Conservation (phyloP, 805 yeast species). For the Sugiyamaella mastotermitis region DNA sequence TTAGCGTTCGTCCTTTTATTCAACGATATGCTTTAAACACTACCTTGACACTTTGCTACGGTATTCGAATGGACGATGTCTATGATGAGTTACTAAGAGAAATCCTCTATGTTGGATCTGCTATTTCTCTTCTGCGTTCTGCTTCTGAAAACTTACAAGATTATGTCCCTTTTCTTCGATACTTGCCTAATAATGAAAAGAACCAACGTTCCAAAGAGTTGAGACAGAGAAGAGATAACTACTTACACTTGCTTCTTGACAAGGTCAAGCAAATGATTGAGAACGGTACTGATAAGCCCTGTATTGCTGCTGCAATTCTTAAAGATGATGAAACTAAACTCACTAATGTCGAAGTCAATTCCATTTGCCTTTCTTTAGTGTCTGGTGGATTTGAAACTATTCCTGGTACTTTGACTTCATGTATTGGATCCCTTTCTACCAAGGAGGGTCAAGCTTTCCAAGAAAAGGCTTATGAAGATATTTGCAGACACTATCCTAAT, state of each 20-base stretch:
- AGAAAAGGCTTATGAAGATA: slow-evolving; percentile 37
- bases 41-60: slow-evolving; percentile 36
- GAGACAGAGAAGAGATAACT: slow-evolving; percentile 29
- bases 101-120: slow-evolving; percentile 29
- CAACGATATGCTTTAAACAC: slow-evolving; percentile 36
- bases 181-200: slow-evolving; percentile 29
- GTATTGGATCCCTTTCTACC: slow-evolving; percentile 51
- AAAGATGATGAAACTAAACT: slow-evolving; percentile 25
- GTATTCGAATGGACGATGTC: slow-evolving; percentile 34
- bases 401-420: slow-evolving; percentile 55
- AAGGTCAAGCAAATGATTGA: slow-evolving; percentile 31
- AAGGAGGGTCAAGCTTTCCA: slow-evolving; percentile 38
- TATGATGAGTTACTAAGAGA: slow-evolving; percentile 27
- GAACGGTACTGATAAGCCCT: slow-evolving; percentile 27
- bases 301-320: slow-evolving; percentile 33
- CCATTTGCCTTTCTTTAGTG: slow-evolving; percentile 65
- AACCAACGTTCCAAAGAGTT: slow-evolving; percentile 25
- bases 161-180: slow-evolving; percentile 32
- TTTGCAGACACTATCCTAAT: slow-evolving; percentile 32
- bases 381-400: slow-evolving; percentile 76
- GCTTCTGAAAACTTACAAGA: slow-evolving; percentile 36
- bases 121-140: slow-evolving; percentile 31
- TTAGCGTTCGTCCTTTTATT: slow-evolving; percentile 29
- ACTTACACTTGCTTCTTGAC: slow-evolving; percentile 28
- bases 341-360: slow-evolving; percentile 39